Conservation (phyloP, 495 filamentous ascomycete species). For the Penicillium psychrofluorescens region DNA sequence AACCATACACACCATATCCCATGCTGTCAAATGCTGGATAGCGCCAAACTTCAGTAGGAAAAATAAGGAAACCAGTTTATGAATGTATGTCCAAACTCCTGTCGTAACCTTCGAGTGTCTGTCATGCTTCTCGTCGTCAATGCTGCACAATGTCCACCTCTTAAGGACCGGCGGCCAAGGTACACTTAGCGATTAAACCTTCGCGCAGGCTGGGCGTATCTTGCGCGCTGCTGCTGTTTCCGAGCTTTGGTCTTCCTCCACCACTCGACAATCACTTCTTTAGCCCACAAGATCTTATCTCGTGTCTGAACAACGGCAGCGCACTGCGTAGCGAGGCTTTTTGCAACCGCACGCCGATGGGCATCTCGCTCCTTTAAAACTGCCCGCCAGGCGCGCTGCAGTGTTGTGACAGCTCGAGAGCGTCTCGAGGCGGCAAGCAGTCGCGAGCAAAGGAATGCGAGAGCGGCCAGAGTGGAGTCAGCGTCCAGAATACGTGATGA, state of each 20-base stretch:
- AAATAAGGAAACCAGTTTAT: background rate
- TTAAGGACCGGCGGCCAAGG: too few species aligned
- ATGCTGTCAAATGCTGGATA: background rate
- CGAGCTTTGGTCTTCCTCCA: slow-evolving; percentile 28
- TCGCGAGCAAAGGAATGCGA: slow-evolving; percentile 58
- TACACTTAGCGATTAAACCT: background rate
- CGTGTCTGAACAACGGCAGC: slow-evolving; percentile 36
- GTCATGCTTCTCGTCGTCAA: background rate
- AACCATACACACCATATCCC: background rate
- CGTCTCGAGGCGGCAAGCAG: slow-evolving; percentile 45
- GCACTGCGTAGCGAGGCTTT: slow-evolving; percentile 38
- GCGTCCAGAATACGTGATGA: slow-evolving; percentile 31
- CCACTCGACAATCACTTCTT: slow-evolving; percentile 37
- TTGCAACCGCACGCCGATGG: slow-evolving; percentile 31
- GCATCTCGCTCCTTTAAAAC: slow-evolving; percentile 16
- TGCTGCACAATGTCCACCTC: too few species aligned
- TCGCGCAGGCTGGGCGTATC: background rate
- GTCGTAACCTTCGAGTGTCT: background rate
- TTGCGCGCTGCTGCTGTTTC: slow-evolving; percentile 2
- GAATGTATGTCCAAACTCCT: background rate
- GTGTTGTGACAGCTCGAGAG: slow-evolving; percentile 33
- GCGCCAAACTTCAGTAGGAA: background rate
- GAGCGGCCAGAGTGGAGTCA: slow-evolving; percentile 46
- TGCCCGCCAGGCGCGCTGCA: slow-evolving; percentile 40
- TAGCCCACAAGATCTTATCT: slow-evolving; percentile 42